These are phyloP conservation scores for Diplodia intermedia DNA, from an alignment of 2,329 filamentous ascomycete genomes.

Conservation along the genomic window DNA sequence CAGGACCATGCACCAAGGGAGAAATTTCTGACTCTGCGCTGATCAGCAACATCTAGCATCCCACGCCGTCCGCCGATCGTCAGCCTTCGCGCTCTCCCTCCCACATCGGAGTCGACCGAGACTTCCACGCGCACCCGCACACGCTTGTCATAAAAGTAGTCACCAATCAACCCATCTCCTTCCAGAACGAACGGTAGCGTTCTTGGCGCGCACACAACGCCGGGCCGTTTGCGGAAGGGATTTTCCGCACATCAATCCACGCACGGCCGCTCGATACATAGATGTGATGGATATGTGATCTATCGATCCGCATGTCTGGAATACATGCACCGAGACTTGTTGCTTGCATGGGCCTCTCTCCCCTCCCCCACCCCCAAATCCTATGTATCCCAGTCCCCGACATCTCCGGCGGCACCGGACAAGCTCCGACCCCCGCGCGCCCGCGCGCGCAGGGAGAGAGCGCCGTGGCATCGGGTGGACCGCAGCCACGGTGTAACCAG, in stretches of 20 bases:
- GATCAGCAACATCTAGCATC: background rate
- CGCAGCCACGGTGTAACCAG: background rate
- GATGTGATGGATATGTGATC: too few relatives aligned
- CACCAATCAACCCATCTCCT: background rate
- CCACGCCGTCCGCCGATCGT: background rate
- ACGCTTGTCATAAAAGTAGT: background rate
- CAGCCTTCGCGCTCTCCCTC: background rate
- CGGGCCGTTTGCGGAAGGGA: too few relatives aligned
- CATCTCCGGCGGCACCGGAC: background rate
- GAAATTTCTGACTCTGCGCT: background rate
- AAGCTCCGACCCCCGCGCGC: background rate
- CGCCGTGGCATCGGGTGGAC: background rate
- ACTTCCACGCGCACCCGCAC: background rate
- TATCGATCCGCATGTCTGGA: too few relatives aligned
- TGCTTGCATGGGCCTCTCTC: too few relatives aligned
- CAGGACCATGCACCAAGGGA: background rate
- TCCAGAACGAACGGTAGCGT: too few relatives aligned
- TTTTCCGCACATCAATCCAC: too few relatives aligned
- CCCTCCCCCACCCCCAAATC: too few relatives aligned
- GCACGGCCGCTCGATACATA: too few relatives aligned
- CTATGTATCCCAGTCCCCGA: background rate
- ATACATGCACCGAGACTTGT: too few relatives aligned
- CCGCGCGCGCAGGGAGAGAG: background rate
- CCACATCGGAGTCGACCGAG: background rate
- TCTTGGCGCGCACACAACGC: too few relatives aligned